These are phyloP conservation scores for Phytophthora boehmeriae DNA, from an alignment of 352 stramenopile genomes.

Conservation along the genomic window DNA sequence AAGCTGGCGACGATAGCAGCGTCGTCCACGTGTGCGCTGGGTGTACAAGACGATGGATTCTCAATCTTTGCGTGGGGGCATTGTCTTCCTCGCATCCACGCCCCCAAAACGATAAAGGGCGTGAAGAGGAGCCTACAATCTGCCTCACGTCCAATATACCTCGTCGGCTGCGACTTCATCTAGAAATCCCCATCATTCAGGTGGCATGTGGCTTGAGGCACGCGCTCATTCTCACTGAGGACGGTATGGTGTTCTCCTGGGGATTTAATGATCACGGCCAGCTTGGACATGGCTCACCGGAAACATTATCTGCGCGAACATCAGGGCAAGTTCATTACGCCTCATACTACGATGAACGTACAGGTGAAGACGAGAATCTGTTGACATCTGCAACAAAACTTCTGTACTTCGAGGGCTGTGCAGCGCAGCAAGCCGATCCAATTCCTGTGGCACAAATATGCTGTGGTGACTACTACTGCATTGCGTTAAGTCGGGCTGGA, in stretches of 20 bases:
- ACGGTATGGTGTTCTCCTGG: constrained; percentile 75
- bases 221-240: constrained; percentile 51
- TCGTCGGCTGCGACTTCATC: constrained; percentile 33
- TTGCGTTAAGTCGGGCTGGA: constrained; percentile 63
- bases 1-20: constrained; percentile 37
- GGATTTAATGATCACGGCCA: constrained; percentile 83
- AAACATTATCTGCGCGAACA: constrained; percentile 54
- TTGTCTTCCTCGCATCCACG: constrained; percentile 54
- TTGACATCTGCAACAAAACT: constrained; percentile 51
- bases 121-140: constrained; percentile 6
- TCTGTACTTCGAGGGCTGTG: constrained; percentile 67
- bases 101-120: not conserved
- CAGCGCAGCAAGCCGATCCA: constrained; percentile 60
- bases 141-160: constrained; percentile 30
- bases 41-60: constrained; percentile 41
- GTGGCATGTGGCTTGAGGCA: constrained; percentile 64
- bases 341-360: constrained; percentile 58
- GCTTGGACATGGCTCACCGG: constrained; percentile 59
- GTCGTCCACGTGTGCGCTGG: constrained; percentile 58
- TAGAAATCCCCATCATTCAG: constrained; percentile 19
- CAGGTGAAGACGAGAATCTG: constrained; percentile 48
- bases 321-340: constrained; percentile 39
- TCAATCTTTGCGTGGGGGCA: constrained; percentile 62
- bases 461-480: constrained; percentile 75
- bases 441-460: constrained; percentile 60